These are phyloP conservation scores for Mortierella claussenii DNA, from an alignment of 192 early-diverging fungal species.

Conservation along the genomic window DNA sequence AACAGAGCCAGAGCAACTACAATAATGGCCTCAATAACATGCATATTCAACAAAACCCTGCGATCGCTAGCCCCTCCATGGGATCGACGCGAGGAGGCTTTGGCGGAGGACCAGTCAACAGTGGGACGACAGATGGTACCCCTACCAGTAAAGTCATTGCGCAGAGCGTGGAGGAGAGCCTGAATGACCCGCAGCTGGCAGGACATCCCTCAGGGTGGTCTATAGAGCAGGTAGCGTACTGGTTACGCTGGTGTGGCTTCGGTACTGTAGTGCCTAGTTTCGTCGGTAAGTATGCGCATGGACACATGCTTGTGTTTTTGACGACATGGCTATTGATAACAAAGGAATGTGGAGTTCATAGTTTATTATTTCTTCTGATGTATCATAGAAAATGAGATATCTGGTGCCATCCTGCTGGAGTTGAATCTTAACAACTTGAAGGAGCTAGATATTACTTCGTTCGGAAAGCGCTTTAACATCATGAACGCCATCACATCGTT, in stretches of 20 bases:
- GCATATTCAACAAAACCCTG: constrained; percentile 41
- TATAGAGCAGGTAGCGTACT: constrained; percentile 66
- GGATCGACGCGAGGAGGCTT: constrained; percentile 12
- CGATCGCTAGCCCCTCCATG: constrained; percentile 30
- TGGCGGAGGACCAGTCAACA: background rate
- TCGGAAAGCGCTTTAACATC: constrained; percentile 73
- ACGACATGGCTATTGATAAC: no score
- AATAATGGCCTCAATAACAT: constrained; percentile 22
- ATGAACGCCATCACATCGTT: constrained; percentile 71
- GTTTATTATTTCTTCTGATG: background rate
- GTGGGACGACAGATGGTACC: background rate
- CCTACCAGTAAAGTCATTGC: constrained; percentile 32
- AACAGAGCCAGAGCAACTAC: constrained; percentile 14
- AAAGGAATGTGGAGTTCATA: background rate
- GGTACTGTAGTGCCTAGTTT: constrained; percentile 58
- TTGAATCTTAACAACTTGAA: constrained; percentile 70
- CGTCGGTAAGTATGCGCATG: constrained; percentile 51
- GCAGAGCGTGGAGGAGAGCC: constrained; percentile 34
- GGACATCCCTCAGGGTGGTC: constrained; percentile 62
- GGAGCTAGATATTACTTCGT: constrained; percentile 71
- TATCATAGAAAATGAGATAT: constrained; percentile 71
- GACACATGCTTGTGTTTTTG: background rate
- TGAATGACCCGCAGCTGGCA: constrained; percentile 42
- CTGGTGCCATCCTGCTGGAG: constrained; percentile 71
- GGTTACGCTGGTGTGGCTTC: constrained; percentile 67